Evolutionary conservation across 2,329 filamentous ascomycete genomes (phyloP), one percentile per base, ranked within the genome.

Genomic region (Colletotrichum truncatum): DNA sequence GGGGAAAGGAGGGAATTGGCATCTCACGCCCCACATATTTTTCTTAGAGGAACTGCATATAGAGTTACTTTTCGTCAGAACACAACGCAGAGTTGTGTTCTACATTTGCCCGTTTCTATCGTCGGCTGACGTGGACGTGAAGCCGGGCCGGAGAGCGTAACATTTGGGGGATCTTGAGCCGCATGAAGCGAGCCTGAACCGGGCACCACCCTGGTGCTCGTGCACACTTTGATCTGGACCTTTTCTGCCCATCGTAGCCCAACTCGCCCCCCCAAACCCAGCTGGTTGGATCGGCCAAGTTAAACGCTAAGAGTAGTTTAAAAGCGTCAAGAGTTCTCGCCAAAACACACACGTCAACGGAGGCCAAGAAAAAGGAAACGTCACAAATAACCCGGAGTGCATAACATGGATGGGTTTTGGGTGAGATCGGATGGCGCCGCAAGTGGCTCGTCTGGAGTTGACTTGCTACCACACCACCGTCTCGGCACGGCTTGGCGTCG

Each of bases 401-500:
- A 61, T 61, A 39, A 61, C 23, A 32, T 16, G 32, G 43, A 48
- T 38, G 8, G 41, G 41, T 61, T 65, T 55, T 18, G 41, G 41
- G 30, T 23, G 48, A 49, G 16, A 46, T 59, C 55, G 46, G 61
- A 64, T 39, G 61, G 46, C 55, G 46, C 62, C 26, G 56, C 62
- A 54, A 49, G 41, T 49, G 56, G 48, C 34, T 48, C 54, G 41
- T 57, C 53, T 34, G 53, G 39, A 45, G 53, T 55, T 23, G 36
- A 43, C 26, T 28, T 57, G 41, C 54, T 36, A 46, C 41, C 48
- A 41, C 49, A 61, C 62, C 62, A 65, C 56, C 57, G 32, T 62
- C 49, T 55, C 56, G 62, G 56, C 62, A 61, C 62, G 56, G 39
- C 62, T 65, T 62, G 62, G 62, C 62, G 62, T 65, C 56, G 21